Conservation (phyloP, 2,329 filamentous ascomycete genomes). For the Eutypa lata region DNA sequence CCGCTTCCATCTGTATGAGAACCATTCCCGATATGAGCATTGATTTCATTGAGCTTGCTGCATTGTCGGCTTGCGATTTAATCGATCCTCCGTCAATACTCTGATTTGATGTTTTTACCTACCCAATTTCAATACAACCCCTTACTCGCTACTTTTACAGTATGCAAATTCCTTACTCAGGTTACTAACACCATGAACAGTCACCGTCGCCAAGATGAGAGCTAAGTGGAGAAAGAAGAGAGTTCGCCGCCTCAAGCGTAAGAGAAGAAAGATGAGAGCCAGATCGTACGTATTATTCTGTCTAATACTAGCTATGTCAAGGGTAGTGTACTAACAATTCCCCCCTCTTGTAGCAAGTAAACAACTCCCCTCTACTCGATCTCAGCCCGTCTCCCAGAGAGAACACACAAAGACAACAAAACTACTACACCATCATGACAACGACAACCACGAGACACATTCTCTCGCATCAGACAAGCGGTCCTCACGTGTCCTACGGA, state of each 20-base stretch:
- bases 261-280: constrained; percentile 99
- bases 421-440: constrained; percentile 31
- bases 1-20: background rate
- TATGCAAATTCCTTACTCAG: background rate
- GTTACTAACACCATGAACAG: constrained; percentile 12
- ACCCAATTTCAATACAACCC: background rate
- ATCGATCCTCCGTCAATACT: no score
- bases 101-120: no score
- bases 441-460: constrained; percentile 21
- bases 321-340: constrained; percentile 6
- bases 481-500: constrained; percentile 2
- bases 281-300: constrained; percentile 74
- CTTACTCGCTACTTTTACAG: background rate
- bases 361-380: constrained; percentile 39
- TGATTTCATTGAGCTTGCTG: background rate
- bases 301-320: background rate
- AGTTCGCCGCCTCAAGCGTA: constrained; percentile 97
- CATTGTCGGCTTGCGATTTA: background rate
- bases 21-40: background rate
- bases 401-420: constrained; percentile 3
- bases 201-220: constrained; percentile 61
- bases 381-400: constrained; percentile 32
- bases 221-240: constrained; percentile 99
- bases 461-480: constrained; percentile 29
- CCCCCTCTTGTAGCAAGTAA: constrained; percentile 36